These are phyloP conservation scores for Olyra latifolia DNA, from an alignment of 176 grass and related monocot species.

Conservation along the genomic window DNA sequence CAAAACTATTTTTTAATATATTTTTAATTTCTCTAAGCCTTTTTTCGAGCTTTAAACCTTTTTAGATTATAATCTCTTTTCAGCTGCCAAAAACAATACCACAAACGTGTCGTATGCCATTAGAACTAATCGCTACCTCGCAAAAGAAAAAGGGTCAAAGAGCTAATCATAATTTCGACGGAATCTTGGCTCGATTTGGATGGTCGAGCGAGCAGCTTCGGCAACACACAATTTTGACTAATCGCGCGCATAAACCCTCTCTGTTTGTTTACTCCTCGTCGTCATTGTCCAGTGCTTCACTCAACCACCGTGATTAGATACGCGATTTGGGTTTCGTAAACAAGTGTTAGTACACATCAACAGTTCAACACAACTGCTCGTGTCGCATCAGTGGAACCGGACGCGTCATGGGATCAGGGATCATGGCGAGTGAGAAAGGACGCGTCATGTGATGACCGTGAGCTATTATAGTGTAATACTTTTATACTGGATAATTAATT, in stretches of 20 bases:
- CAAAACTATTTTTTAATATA: too few species aligned
- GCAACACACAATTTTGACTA: conserved; percentile 12
- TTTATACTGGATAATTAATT: too few species aligned
- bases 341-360: too few species aligned
- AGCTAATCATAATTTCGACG: not conserved
- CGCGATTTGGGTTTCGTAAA: not conserved
- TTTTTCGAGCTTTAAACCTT: too few species aligned
- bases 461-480: too few species aligned
- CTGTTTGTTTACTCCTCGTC: not conserved
- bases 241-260: not conserved
- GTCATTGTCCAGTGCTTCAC: not conserved
- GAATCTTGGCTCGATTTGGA: conserved; percentile 8
- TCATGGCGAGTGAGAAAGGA: not conserved
- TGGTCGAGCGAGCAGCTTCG: not conserved
- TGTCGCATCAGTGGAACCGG: not conserved
- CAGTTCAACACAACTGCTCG: not conserved
- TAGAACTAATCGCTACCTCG: not conserved
- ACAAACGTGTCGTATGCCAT: not conserved
- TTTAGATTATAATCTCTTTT: too few species aligned
- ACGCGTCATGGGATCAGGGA: too few species aligned
- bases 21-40: too few species aligned
- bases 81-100: too few species aligned
- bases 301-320: conserved; percentile 25
- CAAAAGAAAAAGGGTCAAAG: too few species aligned
- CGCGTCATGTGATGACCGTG: too few species aligned